Evolutionary conservation across 495 filamentous ascomycete genomes (phyloP).

Genomic region (Penicillium canescens): DNA sequence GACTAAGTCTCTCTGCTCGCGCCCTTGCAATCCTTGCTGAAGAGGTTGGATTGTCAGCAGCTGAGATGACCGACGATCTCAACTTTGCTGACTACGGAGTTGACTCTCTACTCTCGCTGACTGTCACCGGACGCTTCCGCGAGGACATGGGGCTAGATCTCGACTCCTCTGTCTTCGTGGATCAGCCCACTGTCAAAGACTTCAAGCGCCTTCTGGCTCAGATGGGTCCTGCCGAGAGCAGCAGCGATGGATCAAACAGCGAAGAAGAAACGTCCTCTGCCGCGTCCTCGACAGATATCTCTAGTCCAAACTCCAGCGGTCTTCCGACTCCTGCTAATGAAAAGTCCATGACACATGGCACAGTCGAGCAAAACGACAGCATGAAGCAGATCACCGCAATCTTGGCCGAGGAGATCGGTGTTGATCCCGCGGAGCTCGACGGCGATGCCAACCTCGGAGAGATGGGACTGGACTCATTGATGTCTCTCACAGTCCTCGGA

Average conservation of each 20-base stretch:
- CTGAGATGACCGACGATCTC: slow-evolving; percentile 57
- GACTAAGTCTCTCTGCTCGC: slow-evolving; percentile 28
- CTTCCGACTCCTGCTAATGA: slow-evolving; percentile 34
- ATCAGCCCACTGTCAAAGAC: slow-evolving; percentile 58
- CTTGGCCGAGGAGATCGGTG: slow-evolving; percentile 68
- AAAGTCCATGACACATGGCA: slow-evolving; percentile 24
- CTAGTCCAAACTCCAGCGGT: slow-evolving; percentile 36
- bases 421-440: slow-evolving; percentile 61
- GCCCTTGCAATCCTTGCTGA: slow-evolving; percentile 65
- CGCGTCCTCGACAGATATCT: slow-evolving; percentile 31
- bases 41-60: slow-evolving; percentile 62
- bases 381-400: slow-evolving; percentile 53
- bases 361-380: slow-evolving; percentile 46
- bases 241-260: slow-evolving; percentile 34
- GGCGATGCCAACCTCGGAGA: slow-evolving; percentile 43
- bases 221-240: slow-evolving; percentile 33
- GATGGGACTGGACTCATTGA: slow-evolving; percentile 56
- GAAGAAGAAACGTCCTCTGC: slow-evolving; percentile 36
- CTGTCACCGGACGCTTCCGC: slow-evolving; percentile 46
- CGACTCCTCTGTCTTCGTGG: slow-evolving; percentile 56
- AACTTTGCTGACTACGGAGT: slow-evolving; percentile 54
- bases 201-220: slow-evolving; percentile 59
- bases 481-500: slow-evolving; percentile 50
- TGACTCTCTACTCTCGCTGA: slow-evolving; percentile 53
- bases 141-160: slow-evolving; percentile 53